phyloP scores from a whole-genome alignment of 192 early-diverging fungal genomes.

The Coemansia javaensis region DNA sequence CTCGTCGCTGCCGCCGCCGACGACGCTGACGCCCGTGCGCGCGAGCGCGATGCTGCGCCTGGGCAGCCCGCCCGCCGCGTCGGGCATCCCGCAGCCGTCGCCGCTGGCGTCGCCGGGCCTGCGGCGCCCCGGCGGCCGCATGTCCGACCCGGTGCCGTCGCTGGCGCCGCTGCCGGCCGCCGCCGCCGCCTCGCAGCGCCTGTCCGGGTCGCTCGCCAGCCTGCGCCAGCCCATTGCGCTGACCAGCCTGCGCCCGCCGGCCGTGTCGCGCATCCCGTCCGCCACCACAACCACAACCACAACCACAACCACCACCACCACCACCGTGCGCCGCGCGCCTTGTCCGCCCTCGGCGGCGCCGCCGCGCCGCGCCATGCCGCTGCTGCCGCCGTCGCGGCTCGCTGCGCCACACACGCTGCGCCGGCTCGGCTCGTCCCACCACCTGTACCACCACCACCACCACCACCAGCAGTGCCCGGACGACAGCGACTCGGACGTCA shows the following conservation, averaged over 20 bases:
- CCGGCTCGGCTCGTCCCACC: conserved; percentile 3
- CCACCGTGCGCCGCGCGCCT: background rate
- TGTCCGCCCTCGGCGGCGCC: background rate
- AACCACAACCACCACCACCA: too few relatives aligned
- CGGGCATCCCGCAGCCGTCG: conserved; percentile 9
- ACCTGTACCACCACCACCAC: too few relatives aligned
- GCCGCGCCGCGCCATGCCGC: background rate
- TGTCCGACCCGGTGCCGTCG: too few relatives aligned
- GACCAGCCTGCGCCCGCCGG: conserved; percentile 1
- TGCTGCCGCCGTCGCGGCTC: too few relatives aligned
- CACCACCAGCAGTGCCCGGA: background rate
- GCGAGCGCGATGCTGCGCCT: background rate
- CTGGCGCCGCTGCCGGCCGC: too few relatives aligned
- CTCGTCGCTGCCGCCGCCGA: background rate
- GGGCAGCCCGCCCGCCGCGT: background rate
- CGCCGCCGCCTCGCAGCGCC: too few relatives aligned
- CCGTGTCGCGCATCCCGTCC: conserved; percentile 1
- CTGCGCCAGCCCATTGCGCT: conserved; percentile 3
- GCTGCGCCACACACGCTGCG: conserved; percentile 1
- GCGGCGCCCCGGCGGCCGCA: too few relatives aligned
- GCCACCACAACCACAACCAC: background rate
- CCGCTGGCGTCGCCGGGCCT: background rate
- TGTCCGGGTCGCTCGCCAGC: background rate
- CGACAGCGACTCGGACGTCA: conserved; percentile 13
- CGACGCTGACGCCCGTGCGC: conserved; percentile 1